Evolutionary conservation across 2,329 filamentous ascomycete species (phyloP).

Genomic region (Fusarium euwallaceae): DNA sequence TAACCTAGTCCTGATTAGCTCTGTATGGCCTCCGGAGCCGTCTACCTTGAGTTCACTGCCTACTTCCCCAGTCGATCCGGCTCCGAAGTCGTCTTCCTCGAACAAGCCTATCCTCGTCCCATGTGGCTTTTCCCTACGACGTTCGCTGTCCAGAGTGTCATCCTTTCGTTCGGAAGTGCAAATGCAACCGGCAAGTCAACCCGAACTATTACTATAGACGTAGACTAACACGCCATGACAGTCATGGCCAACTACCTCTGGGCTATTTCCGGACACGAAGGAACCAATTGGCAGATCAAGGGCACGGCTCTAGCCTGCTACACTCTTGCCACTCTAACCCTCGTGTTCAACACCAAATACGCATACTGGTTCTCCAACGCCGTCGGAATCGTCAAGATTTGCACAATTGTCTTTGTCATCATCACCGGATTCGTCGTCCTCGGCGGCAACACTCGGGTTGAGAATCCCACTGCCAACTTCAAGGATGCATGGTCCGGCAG

Average conservation of each 20-base stretch:
- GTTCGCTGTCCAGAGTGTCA: slow-evolving; percentile 73
- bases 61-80: slow-evolving; percentile 77
- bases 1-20: background rate
- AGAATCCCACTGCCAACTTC: slow-evolving; percentile 2
- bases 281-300: slow-evolving; percentile 72
- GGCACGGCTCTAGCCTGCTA: slow-evolving; percentile 75
- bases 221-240: slow-evolving; percentile 25
- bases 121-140: slow-evolving; percentile 73
- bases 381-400: slow-evolving; percentile 70
- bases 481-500: slow-evolving; percentile 5
- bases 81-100: slow-evolving; percentile 75
- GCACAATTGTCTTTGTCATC: slow-evolving; percentile 53
- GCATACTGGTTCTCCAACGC: slow-evolving; percentile 68
- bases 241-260: slow-evolving; percentile 75
- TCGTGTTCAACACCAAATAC: slow-evolving; percentile 66
- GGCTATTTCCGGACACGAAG: slow-evolving; percentile 62
- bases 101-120: slow-evolving; percentile 75
- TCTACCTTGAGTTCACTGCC: slow-evolving; percentile 73
- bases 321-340: slow-evolving; percentile 61
- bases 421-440: slow-evolving; percentile 74
- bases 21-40: slow-evolving; percentile 57
- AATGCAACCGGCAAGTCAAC: slow-evolving; percentile 64
- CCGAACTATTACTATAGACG: background rate
- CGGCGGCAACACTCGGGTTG: slow-evolving; percentile 47
- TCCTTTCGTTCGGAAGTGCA: slow-evolving; percentile 75